A percentile compares a stretch with the other conserved stretches of the same genome.
Conservation (phyloP, 345 rosid genomes). For the Arabis alpina region DNA sequence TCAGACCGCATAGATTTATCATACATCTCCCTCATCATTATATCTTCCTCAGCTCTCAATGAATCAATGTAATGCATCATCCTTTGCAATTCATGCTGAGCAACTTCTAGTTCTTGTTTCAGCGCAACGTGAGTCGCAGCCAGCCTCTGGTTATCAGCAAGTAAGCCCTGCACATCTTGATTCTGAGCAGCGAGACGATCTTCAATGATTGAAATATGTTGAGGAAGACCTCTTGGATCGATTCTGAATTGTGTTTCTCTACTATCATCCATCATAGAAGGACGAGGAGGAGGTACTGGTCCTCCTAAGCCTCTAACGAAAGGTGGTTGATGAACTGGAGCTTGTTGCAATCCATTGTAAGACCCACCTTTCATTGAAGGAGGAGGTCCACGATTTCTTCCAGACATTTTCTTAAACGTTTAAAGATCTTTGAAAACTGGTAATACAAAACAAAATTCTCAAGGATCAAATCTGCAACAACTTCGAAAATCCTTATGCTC, state of each 20-base stretch:
- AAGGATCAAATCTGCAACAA: conserved; percentile 2
- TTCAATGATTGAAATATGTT: conserved; percentile 67
- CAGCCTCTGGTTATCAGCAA: conserved; percentile 83
- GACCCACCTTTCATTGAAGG: conserved; percentile 51
- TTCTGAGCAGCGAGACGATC: conserved; percentile 79
- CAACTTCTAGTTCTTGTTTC: conserved; percentile 88
- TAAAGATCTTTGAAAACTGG: conserved; percentile 5
- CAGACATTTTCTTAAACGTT: conserved; percentile 45
- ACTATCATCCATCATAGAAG: conserved; percentile 62
- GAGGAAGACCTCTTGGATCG: conserved; percentile 69
- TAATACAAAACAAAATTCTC: neutral
- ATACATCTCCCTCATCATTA: conserved; percentile 83
- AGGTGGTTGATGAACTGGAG: conserved; percentile 56
- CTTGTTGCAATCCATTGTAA: conserved; percentile 58
- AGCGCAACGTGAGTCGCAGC: conserved; percentile 95
- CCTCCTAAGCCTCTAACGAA: conserved; percentile 60
- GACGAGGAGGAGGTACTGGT: conserved; percentile 52
- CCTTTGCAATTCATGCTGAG: conserved; percentile 77
- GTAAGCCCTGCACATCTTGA: conserved; percentile 85
- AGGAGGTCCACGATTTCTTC: conserved; percentile 58
- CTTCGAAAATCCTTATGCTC: neutral
- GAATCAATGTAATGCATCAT: conserved; percentile 71
- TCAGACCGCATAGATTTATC: conserved; percentile 72
- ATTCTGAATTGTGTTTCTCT: conserved; percentile 64
- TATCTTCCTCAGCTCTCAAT: conserved; percentile 71